Percentiles rank a stretch among this genome's conserved stretches.
Conservation (phyloP, 345 rosid species). For the Populus alba region DNA sequence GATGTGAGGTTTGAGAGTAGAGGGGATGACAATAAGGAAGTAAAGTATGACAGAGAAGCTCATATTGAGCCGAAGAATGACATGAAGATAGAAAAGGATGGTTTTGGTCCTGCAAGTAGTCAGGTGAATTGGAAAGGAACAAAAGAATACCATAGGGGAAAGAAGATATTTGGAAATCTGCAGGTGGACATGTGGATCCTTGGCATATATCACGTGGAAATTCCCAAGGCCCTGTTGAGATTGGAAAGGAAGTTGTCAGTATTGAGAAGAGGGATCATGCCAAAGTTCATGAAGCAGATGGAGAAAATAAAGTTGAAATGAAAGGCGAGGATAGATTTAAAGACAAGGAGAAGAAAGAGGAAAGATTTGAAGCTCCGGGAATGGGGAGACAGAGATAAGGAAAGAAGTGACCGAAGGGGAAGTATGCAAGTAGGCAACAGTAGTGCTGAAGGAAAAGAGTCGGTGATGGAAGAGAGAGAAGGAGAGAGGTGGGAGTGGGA, state of each 20-base stretch:
- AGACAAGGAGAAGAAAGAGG: conserved; percentile 89
- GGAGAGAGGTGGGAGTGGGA: conserved; percentile 87
- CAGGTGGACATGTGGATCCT: conserved; percentile 49
- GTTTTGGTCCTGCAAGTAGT: conserved; percentile 40
- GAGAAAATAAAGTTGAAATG: conserved; percentile 78
- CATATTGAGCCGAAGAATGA: conserved; percentile 57
- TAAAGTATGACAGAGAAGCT: conserved; percentile 57
- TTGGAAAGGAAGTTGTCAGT: conserved; percentile 53
- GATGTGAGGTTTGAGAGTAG: conserved; percentile 63
- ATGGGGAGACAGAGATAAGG: conserved; percentile 91
- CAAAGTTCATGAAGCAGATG: conserved; percentile 72
- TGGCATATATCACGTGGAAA: conserved; percentile 62
- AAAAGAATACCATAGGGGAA: conserved; percentile 79
- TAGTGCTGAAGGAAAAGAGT: conserved; percentile 59
- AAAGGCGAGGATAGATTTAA: conserved; percentile 86
- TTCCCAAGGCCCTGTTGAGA: conserved; percentile 53
- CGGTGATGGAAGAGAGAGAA: conserved; percentile 73
- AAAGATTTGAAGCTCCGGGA: conserved; percentile 79
- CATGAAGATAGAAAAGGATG: conserved; percentile 59
- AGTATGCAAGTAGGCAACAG: conserved; percentile 50
- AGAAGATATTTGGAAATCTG: conserved; percentile 67
- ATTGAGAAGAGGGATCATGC: conserved; percentile 52
- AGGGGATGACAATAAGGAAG: conserved; percentile 66
- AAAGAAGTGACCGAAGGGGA: conserved; percentile 75
- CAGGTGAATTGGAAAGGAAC: conserved; percentile 80